A percentile compares a stretch with the other conserved stretches of the same genome.
Evolutionary conservation across 176 grass and related monocot genomes (phyloP).

Genomic region (Coix lacrymajobi): DNA sequence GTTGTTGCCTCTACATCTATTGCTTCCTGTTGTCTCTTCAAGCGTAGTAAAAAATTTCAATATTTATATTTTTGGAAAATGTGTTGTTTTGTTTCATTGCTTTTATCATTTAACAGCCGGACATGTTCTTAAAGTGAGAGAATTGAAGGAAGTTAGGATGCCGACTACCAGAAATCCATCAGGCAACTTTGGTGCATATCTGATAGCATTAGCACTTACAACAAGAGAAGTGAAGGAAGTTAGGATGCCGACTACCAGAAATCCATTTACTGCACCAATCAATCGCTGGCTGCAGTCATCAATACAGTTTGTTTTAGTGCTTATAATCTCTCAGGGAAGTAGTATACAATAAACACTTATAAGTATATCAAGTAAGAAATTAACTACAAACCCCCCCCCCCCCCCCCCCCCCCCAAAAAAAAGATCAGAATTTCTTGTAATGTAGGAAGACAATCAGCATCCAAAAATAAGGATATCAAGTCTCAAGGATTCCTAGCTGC

Average conservation of each 20-base stretch:
- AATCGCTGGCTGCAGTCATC: conserved; percentile 58
- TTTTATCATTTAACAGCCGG: background rate
- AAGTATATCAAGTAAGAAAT: background rate
- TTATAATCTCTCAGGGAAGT: background rate
- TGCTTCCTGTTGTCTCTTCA: no score
- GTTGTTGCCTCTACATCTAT: no score
- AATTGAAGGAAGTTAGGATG: no score
- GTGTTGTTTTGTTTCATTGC: background rate
- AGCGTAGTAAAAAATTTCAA: no score
- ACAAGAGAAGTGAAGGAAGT: conserved; percentile 79
- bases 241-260: conserved; percentile 72
- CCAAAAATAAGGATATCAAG: background rate
- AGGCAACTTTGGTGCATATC: background rate
- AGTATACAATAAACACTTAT: background rate
- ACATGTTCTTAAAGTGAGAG: no score
- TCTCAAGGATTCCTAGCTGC: background rate
- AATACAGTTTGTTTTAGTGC: conserved; percentile 5
- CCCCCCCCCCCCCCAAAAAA: no score
- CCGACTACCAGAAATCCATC: no score
- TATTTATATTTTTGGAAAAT: background rate
- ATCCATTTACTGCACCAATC: conserved; percentile 85
- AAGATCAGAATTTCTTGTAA: background rate
- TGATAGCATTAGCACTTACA: conserved; percentile 49
- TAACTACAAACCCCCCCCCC: background rate
- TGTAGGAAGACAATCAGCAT: background rate